These are phyloP conservation scores for Lactifluus subvellereus DNA, from an alignment of 768 basidiomycete genomes.

Conservation along the genomic window DNA sequence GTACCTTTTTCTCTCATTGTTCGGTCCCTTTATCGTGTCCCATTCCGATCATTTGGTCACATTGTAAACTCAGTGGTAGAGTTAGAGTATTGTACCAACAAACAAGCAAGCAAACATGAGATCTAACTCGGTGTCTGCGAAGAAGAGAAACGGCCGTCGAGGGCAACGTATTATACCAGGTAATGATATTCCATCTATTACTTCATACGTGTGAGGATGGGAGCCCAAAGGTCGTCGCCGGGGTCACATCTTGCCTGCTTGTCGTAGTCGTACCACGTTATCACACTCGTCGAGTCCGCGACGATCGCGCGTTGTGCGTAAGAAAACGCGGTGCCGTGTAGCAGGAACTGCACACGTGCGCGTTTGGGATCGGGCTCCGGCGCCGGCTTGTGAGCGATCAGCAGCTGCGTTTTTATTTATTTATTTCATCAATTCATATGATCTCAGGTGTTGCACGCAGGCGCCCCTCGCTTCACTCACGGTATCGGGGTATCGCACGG, in stretches of 20 bases:
- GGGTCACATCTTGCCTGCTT: conserved; percentile 57
- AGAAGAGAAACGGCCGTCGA: background rate
- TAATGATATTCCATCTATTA: background rate
- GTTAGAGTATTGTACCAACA: conserved; percentile 20
- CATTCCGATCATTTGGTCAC: background rate
- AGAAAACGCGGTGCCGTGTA: conserved; percentile 56
- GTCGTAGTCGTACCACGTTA: conserved; percentile 81
- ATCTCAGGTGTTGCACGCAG: too few relatives aligned
- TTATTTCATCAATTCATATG: too few relatives aligned
- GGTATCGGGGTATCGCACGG: conserved; percentile 73
- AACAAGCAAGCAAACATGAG: background rate
- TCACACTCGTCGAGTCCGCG: conserved; percentile 53
- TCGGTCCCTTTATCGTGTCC: background rate
- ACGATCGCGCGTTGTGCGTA: conserved; percentile 57
- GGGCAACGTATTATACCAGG: background rate
- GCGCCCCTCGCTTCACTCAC: conserved; percentile 30
- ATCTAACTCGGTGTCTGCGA: background rate
- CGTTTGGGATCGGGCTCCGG: conserved; percentile 24
- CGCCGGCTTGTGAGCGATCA: conserved; percentile 56
- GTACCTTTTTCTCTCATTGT: background rate
- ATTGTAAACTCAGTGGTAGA: conserved; percentile 8
- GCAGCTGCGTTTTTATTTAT: conserved; percentile 36
- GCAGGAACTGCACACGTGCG: conserved; percentile 41
- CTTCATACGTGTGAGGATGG: conserved; percentile 29
- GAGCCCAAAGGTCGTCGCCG: conserved; percentile 42